Base-by-base conservation (phyloP, 148 eudicot genomes). In the Nepenthes mirabilis region DNA sequence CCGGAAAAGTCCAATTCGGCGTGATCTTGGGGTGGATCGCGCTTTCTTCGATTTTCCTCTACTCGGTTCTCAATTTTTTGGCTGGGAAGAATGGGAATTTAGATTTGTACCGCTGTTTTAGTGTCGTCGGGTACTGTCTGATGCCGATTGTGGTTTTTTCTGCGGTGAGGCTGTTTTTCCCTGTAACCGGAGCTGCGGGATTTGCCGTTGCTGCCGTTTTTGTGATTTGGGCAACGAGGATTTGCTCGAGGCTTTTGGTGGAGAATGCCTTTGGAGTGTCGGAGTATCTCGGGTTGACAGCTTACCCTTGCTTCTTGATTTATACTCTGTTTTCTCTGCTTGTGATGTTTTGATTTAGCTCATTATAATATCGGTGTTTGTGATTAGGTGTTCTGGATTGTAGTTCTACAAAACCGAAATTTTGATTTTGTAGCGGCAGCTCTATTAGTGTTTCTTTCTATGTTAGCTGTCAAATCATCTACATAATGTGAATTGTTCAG, bases 1-100 rank as follows among this genome's bases (percentile, higher is more conserved):
- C 76, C 2, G 76, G 76, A 4, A 73, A 73, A 61, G 61, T 73
- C 14, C 76, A 73, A 14, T 73, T 73, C 50, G 76, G 76, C 8
- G 60, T 73, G 36, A 55, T 73, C 11, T 23, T 73, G 43, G 76
- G 76, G 11, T 73, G 76, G 76, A 52, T 73, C 32, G 60, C 67
- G 0, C 56, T 73, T 12, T 59, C 68, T 1, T 54, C 76, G 33
- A 58, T 68, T 36, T 63, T 68, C 43, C 47, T 73, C n/a, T 73
- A 73, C 62, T 47, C 56, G 13, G 37, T 73, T 12, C 35, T 68
- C 40, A 68, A 73, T 43, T 58, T 67, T 47, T 60, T 73, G 60
- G 71, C 63, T 0, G 76, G 76, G 9, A 59, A 56, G 50, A 55
- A 63, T 14, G 76, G 76, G 37, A 73, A 73, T 59, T 68, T 73